phyloP scores from a whole-genome alignment of 768 basidiomycete species.

The Hygrocybe punicea region DNA sequence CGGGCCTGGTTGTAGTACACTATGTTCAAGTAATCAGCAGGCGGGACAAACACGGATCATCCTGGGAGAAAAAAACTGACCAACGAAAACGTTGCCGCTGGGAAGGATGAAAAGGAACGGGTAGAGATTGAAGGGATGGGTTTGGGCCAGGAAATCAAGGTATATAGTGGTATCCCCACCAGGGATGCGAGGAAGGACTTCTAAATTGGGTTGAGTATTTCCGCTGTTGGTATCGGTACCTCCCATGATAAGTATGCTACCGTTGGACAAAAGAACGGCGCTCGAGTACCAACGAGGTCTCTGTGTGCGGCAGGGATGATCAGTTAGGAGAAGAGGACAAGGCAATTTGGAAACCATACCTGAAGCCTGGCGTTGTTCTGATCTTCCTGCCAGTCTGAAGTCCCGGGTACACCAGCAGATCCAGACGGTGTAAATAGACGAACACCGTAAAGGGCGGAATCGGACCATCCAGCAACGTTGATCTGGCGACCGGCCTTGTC shows the following conservation, averaged over 20 bases:
- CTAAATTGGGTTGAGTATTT: constrained; percentile 61
- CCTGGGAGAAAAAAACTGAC: constrained; percentile 44
- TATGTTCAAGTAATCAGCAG: constrained; percentile 21
- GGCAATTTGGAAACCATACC: constrained; percentile 32
- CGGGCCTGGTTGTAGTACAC: constrained; percentile 82
- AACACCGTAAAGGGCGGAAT: constrained; percentile 64
- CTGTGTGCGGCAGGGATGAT: constrained; percentile 25
- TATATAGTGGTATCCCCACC: constrained; percentile 61
- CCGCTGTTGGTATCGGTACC: constrained; percentile 73
- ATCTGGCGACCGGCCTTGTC: constrained; percentile 67
- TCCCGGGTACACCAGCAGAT: constrained; percentile 61
- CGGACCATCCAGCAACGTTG: constrained; percentile 69
- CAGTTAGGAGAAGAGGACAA: not conserved
- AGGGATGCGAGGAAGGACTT: constrained; percentile 62
- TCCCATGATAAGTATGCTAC: constrained; percentile 59
- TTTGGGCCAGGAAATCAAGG: constrained; percentile 64
- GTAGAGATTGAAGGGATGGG: constrained; percentile 78
- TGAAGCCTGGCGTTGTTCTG: constrained; percentile 54
- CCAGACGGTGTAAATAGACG: constrained; percentile 73
- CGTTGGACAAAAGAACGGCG: constrained; percentile 67
- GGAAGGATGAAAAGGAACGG: constrained; percentile 74
- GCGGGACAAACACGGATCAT: not conserved
- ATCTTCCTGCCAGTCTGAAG: constrained; percentile 80
- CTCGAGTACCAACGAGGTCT: constrained; percentile 71
- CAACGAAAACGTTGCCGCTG: constrained; percentile 64